Evolutionary conservation across 176 grass and related monocot species (phyloP).

Genomic region (Tillandsia fasciculata): DNA sequence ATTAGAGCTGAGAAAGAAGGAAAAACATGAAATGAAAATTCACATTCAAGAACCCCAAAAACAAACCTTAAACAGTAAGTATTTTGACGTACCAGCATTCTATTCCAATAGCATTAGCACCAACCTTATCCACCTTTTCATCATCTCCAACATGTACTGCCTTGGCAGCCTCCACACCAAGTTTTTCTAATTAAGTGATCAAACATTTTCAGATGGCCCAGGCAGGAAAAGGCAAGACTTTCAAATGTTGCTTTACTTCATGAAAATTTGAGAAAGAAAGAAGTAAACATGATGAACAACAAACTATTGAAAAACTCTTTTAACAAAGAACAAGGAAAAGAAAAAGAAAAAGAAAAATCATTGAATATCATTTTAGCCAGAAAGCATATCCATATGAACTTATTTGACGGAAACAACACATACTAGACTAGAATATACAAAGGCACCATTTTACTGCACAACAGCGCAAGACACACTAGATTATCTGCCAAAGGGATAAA

Average conservation of each 20-base stretch:
- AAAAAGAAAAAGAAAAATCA: neutral
- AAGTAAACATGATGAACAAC: neutral
- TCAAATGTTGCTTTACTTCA: no score
- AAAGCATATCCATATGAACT: neutral
- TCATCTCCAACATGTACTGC: conserved; percentile 87
- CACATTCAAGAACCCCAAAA: neutral
- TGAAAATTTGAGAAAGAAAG: neutral
- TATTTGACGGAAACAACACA: neutral
- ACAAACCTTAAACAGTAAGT: neutral
- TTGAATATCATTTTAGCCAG: no score
- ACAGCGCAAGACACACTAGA: neutral
- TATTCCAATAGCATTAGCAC: conserved; percentile 65
- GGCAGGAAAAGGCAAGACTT: neutral
- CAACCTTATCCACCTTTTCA: conserved; percentile 52
- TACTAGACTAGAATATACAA: neutral
- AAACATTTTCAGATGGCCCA: conserved; percentile 3
- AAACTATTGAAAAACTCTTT: neutral
- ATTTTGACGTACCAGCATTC: conserved; percentile 63
- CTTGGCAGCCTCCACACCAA: conserved; percentile 40
- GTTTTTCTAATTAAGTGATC: conserved; percentile 40
- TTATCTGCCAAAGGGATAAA: neutral
- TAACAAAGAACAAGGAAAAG: neutral
- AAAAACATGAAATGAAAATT: neutral
- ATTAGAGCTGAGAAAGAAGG: neutral
- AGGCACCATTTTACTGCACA: neutral